Base-by-base conservation (phyloP, 208 protist species). In the Naegleria gruberi region DNA sequence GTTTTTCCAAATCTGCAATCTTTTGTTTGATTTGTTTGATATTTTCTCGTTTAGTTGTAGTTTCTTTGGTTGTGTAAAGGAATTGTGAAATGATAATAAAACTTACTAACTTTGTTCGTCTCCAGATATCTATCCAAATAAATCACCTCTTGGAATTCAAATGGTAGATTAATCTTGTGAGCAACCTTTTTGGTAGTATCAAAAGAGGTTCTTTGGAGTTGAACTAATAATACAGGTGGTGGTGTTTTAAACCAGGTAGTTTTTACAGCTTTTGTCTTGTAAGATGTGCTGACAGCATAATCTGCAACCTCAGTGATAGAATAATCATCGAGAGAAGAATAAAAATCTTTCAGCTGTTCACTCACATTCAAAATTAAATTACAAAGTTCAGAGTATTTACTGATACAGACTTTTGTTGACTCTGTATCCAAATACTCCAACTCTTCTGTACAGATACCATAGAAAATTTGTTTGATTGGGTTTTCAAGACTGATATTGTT, bases 351-450 rank as follows among this genome's bases (percentile, higher is more conserved):
- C 23, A 86, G 40, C 30, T 44, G 42, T 51, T 86, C 82, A 34
- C n/a, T 42, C 4, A 86, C 42, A 37, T 86, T 86, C 17, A 86
- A 44, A 86, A 86, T 86, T 47, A 86, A 47, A 47, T 86, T 86
- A 47, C 42, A 86, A 47, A 86, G 17, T 47, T 86, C 82, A 46
- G 6, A 26, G 46, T 26, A 17, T 7, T n/a, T 47, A 7, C 15
- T 10, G 6, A 47, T 34, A 40, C 26, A n/a, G 0, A 86, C 10
- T 2, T 6, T 86, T 44, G 6, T 46, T 7, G 10, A 19, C 19
- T 45, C 42, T 51, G 4, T 19, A 51, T 86, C 26, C 34, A n/a
- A 8, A 86, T 17, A 51, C 40, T 47, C 42, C 4, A 40, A 86
- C 15, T 37, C 42, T 34, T 86, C 82, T 47, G 15, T 47, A 47